Base-by-base conservation (phyloP, 2,329 filamentous ascomycete genomes). In the Aureobasidium sp. region DNA sequence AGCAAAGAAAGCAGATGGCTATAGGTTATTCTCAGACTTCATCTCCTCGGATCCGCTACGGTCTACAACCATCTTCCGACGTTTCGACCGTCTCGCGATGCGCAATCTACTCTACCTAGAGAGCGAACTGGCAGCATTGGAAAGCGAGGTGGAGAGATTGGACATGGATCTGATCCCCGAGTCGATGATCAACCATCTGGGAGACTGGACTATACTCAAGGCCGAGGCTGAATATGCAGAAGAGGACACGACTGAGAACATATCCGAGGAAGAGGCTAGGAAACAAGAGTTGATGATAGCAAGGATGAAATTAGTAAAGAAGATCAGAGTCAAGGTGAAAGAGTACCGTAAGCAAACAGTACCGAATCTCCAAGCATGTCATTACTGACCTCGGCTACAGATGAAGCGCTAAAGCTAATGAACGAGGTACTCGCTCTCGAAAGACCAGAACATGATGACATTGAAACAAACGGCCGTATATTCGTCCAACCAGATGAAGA, bases 61-160 rank as follows among this genome's bases (percentile, higher is more conserved):
- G 14, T 51, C 57, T 27, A 49, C 52, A 17, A 49, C 51, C 0
- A 63, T 63, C 9, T 63, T 63, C 6, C 52, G 61, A 11, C 31
- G 53, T 1, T 63, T 63, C 17, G 61, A 63, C 27, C 41, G 53
- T 3, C 34, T 63, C 15, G 45, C 52, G 5, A 51, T 51, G 9
- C 51, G 61, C 37, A 63, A 63, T 22, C 36, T 63, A 11, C 45
- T 63, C 8, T 58, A 63, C 31, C 42, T 63, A 22, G 52, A 63
- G 31, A 58, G 61, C 37, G 52, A 63, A n/a, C 11, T 63, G 12
- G 34, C 53, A 56, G 53, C 45, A 5, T 34, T 63, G 14, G 61
- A 63, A 15, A 58, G 36, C 20, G 41, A 47, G 45, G 37, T 63
- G 11, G 42, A 63, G 27, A 56, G 42, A 29, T 15, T 63, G 14